phyloP scores from a whole-genome alignment of 1,139 yeast genomes.

The Candida sojae region DNA sequence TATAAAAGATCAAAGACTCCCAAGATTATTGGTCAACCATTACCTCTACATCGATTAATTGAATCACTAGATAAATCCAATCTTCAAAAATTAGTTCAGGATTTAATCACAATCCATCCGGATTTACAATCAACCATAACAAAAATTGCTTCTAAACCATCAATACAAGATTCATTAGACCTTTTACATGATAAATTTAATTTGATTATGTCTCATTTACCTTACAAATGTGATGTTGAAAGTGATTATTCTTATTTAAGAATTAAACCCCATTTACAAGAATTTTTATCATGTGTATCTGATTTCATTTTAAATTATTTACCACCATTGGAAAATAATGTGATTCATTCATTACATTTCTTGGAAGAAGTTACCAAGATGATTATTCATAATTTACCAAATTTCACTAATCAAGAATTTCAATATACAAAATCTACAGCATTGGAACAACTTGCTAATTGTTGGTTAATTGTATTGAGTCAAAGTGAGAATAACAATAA shows the following conservation, averaged over 20 bases:
- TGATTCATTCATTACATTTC: constrained; percentile 59
- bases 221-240: constrained; percentile 71
- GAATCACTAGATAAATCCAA: constrained; percentile 65
- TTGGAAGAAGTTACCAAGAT: constrained; percentile 67
- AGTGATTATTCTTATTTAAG: constrained; percentile 89
- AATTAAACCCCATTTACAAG: constrained; percentile 71
- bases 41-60: constrained; percentile 62
- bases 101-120: constrained; percentile 61
- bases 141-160: constrained; percentile 59
- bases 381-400: constrained; percentile 64
- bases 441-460: constrained; percentile 75
- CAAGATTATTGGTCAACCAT: constrained; percentile 47
- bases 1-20: constrained; percentile 41
- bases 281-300: constrained; percentile 73
- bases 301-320: constrained; percentile 79
- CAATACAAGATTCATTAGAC: constrained; percentile 52
- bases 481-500: constrained; percentile 26
- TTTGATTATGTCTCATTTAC: constrained; percentile 52
- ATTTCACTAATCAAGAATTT: constrained; percentile 68
- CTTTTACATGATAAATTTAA: constrained; percentile 51
- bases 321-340: constrained; percentile 72
- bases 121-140: constrained; percentile 56
- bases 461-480: constrained; percentile 66
- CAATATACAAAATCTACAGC: constrained; percentile 74
- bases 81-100: constrained; percentile 53